A percentile compares a stretch with the other conserved stretches of the same genome.
Evolutionary conservation across 345 rosid species (phyloP).

Genomic region (Kernera saxatilis): DNA sequence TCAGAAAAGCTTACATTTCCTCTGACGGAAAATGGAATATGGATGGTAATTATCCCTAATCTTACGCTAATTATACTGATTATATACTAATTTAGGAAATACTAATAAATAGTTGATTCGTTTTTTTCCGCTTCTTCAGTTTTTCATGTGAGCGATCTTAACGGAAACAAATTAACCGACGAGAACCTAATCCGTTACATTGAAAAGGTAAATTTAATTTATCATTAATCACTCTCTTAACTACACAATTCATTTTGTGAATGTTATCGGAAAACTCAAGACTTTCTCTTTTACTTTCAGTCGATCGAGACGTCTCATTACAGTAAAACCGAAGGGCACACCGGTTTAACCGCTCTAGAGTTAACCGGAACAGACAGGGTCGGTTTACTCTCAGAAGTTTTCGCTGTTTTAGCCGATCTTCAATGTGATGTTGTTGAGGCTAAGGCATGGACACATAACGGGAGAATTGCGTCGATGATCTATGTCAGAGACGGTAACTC

Average conservation of each 20-base stretch:
- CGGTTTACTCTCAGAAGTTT: slow-evolving; percentile 72
- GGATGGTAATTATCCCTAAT: slow-evolving; percentile 60
- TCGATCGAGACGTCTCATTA: slow-evolving; percentile 55
- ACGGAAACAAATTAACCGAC: slow-evolving; percentile 80
- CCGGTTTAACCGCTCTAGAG: slow-evolving; percentile 66
- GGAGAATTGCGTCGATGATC: slow-evolving; percentile 60
- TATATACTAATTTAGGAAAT: neutral
- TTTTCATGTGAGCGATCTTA: slow-evolving; percentile 80
- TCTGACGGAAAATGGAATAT: slow-evolving; percentile 89
- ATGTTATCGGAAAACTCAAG: neutral
- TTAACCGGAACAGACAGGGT: slow-evolving; percentile 73
- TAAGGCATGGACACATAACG: slow-evolving; percentile 87
- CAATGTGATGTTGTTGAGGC: slow-evolving; percentile 73
- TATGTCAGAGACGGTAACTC: slow-evolving; percentile 60
- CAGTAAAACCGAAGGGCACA: slow-evolving; percentile 35
- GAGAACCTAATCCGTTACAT: slow-evolving; percentile 73
- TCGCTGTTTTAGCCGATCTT: slow-evolving; percentile 73
- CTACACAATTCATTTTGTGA: neutral
- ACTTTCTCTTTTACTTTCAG: slow-evolving; percentile 24
- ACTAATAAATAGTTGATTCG: neutral
- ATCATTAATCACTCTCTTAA: neutral
- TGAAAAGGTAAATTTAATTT: slow-evolving; percentile 54
- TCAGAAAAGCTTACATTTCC: slow-evolving; percentile 81
- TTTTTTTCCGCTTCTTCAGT: slow-evolving; percentile 43
- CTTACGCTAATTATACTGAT: neutral